Conservation (phyloP, 306 rosid genomes). For the Glycine tomentella region DNA sequence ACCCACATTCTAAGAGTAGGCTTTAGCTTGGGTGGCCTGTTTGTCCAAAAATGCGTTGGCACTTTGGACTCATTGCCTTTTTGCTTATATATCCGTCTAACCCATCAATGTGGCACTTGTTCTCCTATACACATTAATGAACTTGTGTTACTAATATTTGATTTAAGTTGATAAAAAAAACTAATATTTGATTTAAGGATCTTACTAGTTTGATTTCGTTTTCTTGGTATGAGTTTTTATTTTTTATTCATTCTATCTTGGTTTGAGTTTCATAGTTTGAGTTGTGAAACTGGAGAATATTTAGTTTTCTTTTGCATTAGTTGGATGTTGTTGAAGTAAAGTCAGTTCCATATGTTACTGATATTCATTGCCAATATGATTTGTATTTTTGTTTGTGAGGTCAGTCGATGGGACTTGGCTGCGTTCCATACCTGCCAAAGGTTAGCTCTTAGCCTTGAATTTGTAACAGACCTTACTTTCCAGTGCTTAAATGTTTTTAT, state of each 20-base stretch:
- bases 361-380: conserved; percentile 41
- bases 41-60: not conserved
- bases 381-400: conserved; percentile 62
- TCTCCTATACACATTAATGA: not conserved
- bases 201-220: not conserved
- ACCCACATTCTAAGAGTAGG: not conserved
- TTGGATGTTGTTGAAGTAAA: conserved; percentile 26
- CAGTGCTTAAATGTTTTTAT: conserved; percentile 7
- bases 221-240: no score
- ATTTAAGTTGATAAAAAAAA: no score
- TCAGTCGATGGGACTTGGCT: conserved; percentile 97
- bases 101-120: not conserved
- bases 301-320: conserved; percentile 21
- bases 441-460: conserved; percentile 56
- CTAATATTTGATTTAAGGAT: conserved; percentile 15
- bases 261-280: no score
- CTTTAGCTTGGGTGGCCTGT: not conserved
- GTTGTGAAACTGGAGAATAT: conserved; percentile 8
- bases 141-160: conserved; percentile 13
- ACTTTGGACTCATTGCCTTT: not conserved
- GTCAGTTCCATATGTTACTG: conserved; percentile 35
- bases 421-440: conserved; percentile 97
- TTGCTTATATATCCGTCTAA: not conserved
- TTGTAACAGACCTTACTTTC: not conserved
- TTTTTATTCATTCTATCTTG: no score